These are phyloP conservation scores for Flaveria linearis DNA, from an alignment of 129 eudicot species.

Conservation along the genomic window DNA sequence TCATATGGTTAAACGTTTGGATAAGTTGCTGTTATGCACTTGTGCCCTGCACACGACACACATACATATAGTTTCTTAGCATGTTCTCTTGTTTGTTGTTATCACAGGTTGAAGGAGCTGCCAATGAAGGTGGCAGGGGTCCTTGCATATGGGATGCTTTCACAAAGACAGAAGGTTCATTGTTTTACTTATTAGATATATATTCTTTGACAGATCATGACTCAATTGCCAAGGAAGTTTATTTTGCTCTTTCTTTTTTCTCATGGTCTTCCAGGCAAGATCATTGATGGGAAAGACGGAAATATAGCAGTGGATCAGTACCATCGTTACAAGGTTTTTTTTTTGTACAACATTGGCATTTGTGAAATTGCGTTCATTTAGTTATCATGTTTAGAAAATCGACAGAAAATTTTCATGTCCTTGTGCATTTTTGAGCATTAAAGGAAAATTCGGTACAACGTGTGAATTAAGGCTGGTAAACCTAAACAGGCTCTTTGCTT, in stretches of 20 bases:
- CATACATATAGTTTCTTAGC: constrained; percentile 7
- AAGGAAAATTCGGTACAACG: neutral
- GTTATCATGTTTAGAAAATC: neutral
- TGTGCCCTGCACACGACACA: neutral
- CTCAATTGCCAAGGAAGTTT: constrained; percentile 16
- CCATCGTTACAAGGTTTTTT: constrained; percentile 71
- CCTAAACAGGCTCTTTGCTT: neutral
- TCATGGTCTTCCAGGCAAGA: constrained; percentile 53
- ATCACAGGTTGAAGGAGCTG: constrained; percentile 83
- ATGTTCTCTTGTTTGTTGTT: constrained; percentile 24
- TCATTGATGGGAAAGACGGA: constrained; percentile 65
- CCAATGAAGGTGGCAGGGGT: constrained; percentile 64
- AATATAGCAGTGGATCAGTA: constrained; percentile 74
- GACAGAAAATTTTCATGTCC: neutral
- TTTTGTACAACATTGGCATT: neutral
- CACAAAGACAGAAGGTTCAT: constrained; percentile 48
- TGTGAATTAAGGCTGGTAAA: constrained; percentile 18
- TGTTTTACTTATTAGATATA: constrained; percentile 8
- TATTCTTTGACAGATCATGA: constrained; percentile 10
- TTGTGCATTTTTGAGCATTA: neutral
- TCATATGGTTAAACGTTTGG: neutral
- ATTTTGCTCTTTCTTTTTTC: constrained; percentile 6
- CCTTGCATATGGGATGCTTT: constrained; percentile 82
- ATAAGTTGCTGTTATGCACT: neutral
- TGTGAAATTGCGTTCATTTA: constrained; percentile 12